Percentiles rank a stretch among this genome's conserved stretches.
These are phyloP conservation scores for Euclidium syriacum DNA, from an alignment of 345 rosid genomes.

Conservation along the genomic window DNA sequence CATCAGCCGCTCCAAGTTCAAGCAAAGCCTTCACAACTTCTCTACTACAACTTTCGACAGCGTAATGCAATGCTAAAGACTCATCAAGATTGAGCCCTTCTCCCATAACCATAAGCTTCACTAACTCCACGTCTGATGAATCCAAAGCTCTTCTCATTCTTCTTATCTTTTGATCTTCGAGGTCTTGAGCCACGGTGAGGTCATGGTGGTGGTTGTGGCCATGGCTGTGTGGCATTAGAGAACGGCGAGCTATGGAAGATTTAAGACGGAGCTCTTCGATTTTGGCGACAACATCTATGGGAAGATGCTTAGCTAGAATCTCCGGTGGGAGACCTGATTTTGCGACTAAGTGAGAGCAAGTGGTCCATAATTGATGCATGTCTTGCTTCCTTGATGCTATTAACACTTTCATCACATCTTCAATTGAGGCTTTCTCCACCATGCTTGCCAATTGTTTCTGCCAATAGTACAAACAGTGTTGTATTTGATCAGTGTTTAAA, in stretches of 20 bases:
- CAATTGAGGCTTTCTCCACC: conserved; percentile 97
- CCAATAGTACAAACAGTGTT: conserved; percentile 8
- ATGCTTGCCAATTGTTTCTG: conserved; percentile 93
- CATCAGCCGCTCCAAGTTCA: conserved; percentile 97
- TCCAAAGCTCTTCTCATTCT: conserved; percentile 94
- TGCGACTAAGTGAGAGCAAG: conserved; percentile 95
- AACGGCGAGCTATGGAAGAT: conserved; percentile 65
- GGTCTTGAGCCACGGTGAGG: conserved; percentile 56
- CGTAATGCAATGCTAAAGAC: conserved; percentile 88
- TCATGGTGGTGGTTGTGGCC: conserved; percentile 52
- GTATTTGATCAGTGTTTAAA: neutral
- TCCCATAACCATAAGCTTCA: conserved; percentile 99
- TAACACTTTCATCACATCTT: conserved; percentile 96
- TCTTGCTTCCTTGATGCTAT: conserved; percentile 97
- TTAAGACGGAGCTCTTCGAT: conserved; percentile 93
- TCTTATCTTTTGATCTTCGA: conserved; percentile 90
- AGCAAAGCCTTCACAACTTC: conserved; percentile 97
- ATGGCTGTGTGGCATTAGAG: conserved; percentile 49
- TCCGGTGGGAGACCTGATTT: conserved; percentile 95
- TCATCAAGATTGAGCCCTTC: conserved; percentile 98
- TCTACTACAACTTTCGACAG: conserved; percentile 93
- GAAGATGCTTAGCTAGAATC: conserved; percentile 83
- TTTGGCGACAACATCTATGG: conserved; percentile 85
- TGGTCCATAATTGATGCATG: conserved; percentile 94
- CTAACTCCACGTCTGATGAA: conserved; percentile 90